Evolutionary conservation across 495 filamentous ascomycete genomes (phyloP), one percentile per base, ranked within the genome.

Genomic region (Lichina pygmaea): DNA sequence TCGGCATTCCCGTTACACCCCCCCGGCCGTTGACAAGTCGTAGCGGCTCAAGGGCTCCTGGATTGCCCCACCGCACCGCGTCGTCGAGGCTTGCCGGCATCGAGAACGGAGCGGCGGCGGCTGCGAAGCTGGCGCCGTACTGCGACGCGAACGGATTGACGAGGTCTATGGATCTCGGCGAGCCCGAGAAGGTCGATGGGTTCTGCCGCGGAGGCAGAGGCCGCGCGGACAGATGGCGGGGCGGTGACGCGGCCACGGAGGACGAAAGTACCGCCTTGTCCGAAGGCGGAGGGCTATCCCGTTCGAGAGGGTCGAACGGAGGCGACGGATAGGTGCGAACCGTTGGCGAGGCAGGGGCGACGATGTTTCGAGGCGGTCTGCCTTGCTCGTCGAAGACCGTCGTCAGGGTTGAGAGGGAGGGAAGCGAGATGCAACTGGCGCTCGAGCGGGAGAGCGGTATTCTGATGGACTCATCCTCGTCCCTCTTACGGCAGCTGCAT

Each of bases 311-410:
- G 13, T 39, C 13, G 11, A 39, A 15, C 3, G 36, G 36, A 39
- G 36, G 36, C 10, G 36, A 32, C 10, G 42, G 42, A 16, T 32
- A 43, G 30, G 42, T 43, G 10, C 42, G 42, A 24, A 6, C 16
- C 10, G 60, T 62, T 0, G 60, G 60, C 8, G 60, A 63, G 17
- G 55, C 53, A 33, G 51, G 58, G 9, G 60, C 51, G n/a, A 63
- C 48, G 33, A 63, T 63, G 46, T 63, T 56, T 10, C 48, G 45
- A n/a, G 50, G 45, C 17, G 52, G 54, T 16, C 49, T 17, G 45
- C 58, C 58, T 34, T 62, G 56, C 50, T 61, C 54, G 17, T 53
- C 49, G 34, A 53, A 51, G 12, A 51, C 46, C 8, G 7, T 46
- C 37, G 30, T 49, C 52, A 11, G 45, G 43, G 6, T 16, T 2